Conservation (phyloP, 176 grass and related monocot species). For the Canna indica region DNA sequence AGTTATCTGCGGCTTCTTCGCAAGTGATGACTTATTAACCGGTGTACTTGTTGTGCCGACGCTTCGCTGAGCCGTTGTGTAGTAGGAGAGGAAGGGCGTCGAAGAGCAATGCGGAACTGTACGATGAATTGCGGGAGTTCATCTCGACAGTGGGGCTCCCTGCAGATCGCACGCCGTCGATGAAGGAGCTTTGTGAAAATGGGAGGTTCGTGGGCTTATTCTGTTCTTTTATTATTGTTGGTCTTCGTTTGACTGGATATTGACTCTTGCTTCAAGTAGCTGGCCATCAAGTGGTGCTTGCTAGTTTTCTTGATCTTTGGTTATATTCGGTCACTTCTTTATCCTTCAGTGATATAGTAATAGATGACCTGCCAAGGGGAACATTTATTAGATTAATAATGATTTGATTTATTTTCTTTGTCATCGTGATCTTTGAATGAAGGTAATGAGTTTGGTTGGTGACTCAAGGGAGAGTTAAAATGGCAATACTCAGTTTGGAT, state of each 20-base stretch:
- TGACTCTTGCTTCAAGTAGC: background rate
- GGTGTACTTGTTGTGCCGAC: too few species aligned
- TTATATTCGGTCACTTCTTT: too few species aligned
- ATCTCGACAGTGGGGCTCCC: conserved; percentile 28
- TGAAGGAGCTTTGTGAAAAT: conserved; percentile 25
- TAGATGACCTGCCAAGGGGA: too few species aligned
- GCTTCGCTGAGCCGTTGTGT: too few species aligned
- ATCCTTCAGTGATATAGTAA: too few species aligned
- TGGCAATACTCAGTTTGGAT: too few species aligned
- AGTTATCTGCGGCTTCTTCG: background rate
- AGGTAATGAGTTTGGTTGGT: too few species aligned
- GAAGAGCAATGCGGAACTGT: conserved; percentile 29
- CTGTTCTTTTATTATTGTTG: background rate
- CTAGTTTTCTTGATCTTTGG: too few species aligned
- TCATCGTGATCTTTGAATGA: too few species aligned
- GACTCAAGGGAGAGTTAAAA: too few species aligned
- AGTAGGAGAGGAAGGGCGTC: conserved; percentile 20
- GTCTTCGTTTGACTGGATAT: background rate
- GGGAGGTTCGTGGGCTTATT: conserved; percentile 23
- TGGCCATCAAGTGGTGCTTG: background rate
- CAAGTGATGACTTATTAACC: background rate
- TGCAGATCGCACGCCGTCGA: conserved; percentile 20
- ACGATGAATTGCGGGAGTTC: conserved; percentile 27
- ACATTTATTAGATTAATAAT: too few species aligned
- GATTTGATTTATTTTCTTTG: too few species aligned